phyloP scores from a whole-genome alignment of 1,284 basidiomycete genomes.

The Marasmius sp. region DNA sequence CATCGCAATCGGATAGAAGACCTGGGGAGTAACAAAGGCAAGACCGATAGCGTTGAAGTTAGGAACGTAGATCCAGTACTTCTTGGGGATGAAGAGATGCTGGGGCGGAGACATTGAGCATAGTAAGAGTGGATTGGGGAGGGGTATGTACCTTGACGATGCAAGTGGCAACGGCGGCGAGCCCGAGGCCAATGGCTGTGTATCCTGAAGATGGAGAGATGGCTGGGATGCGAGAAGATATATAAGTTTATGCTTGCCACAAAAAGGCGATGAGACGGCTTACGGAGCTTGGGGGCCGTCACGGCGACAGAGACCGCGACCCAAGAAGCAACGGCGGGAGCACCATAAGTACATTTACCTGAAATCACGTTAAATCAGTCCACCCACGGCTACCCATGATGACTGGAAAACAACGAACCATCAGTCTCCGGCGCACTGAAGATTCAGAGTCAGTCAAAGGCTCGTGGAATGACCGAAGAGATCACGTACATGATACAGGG shows the following conservation, averaged over 20 bases:
- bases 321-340: constrained; percentile 64
- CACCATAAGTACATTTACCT: constrained; percentile 49
- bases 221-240: constrained; percentile 27
- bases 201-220: constrained; percentile 59
- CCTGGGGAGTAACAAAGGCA: constrained; percentile 55
- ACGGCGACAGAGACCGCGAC: constrained; percentile 61
- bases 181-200: constrained; percentile 57
- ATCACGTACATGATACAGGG: constrained; percentile 60
- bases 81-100: constrained; percentile 52
- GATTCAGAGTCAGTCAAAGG: constrained; percentile 14
- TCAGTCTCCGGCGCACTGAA: constrained; percentile 13
- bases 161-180: constrained; percentile 46
- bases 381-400: background rate
- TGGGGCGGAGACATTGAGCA: background rate
- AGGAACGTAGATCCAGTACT: constrained; percentile 55
- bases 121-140: background rate
- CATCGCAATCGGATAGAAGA: constrained; percentile 55
- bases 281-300: constrained; percentile 45
- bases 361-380: background rate
- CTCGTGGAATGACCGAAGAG: background rate
- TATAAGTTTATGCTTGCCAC: background rate
- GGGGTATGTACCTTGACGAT: constrained; percentile 34
- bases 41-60: constrained; percentile 67
- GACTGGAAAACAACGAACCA: background rate
- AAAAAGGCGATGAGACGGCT: constrained; percentile 16